Evolutionary conservation across 2,329 filamentous ascomycete species (phyloP), one percentile per base, ranked within the genome.

Genomic region (Alternaria sp.): DNA sequence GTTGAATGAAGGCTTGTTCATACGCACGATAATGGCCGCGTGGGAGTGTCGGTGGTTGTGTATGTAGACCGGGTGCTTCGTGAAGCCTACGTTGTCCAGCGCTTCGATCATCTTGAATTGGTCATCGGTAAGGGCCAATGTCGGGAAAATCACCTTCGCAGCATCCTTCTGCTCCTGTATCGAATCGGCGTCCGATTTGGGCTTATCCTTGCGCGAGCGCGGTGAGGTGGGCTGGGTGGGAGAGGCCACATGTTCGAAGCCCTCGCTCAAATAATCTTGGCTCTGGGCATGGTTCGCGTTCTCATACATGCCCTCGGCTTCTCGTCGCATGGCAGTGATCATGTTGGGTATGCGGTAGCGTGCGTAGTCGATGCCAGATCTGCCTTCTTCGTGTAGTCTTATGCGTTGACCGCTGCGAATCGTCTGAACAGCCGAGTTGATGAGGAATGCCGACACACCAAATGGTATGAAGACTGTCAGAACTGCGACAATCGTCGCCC

Each of bases 71-170:
- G 85, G 85, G 66, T 85, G 87, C 68, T 87, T 89, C 44, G 79
- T 82, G 73, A 87, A 85, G 3, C 86, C 86, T 0, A 89, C 80
- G 5, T 81, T 76, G 65, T 98, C 89, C 50, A 98, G 82, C 10
- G 88, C 87, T 30, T 90, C 85, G 63, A 97, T 91, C 87, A 97
- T 97, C 50, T 86, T 85, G 75, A 97, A 97, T 79, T 98, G 94
- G 49, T 89, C 87, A 5, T 89, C 84, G 0, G 92, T 89, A 54
- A 98, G 81, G 0, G 93, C 93, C 55, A 98, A 83, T 0, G 89
- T 93, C 1, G 91, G 92, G 65, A 87, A 85, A 4, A 85, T 80
- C 1, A 82, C 76, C 2, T 76, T 78, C 50, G 69, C 76, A 62
- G 57, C 77, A 5, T 52, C 20, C 49, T 73, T 74, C 6, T 65